phyloP scores from a whole-genome alignment of 257 asterid genomes.

The Avicennia marina region DNA sequence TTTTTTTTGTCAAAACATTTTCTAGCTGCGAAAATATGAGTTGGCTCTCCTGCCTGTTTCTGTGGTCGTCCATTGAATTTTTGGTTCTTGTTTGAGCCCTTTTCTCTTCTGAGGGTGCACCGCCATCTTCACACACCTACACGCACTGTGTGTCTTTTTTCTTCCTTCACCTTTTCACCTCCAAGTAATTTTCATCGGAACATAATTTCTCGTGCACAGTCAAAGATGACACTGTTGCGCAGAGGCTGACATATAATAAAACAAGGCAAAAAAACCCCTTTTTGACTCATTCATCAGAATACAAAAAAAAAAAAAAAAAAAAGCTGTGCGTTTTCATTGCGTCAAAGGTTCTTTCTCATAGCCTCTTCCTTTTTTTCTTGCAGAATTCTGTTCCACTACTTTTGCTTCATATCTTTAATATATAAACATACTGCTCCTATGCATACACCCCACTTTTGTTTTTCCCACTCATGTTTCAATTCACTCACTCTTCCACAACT shows the following conservation, averaged over 20 bases:
- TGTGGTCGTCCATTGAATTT: conserved; percentile 10
- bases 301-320: too few species aligned
- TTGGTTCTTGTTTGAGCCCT: not conserved
- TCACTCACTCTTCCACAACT: not conserved
- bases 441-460: conserved; percentile 12
- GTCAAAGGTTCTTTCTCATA: conserved; percentile 26
- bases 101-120: not conserved
- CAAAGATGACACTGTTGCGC: conserved; percentile 25
- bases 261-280: conserved; percentile 20
- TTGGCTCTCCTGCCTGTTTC: too few species aligned
- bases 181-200: not conserved
- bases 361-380: conserved; percentile 11
- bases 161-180: not conserved
- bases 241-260: conserved; percentile 26
- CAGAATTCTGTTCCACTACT: conserved; percentile 13
- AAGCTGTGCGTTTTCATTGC: conserved; percentile 22
- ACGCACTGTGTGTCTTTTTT: not conserved
- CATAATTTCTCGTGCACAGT: conserved; percentile 21
- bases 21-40: too few species aligned
- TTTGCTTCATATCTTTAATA: conserved; percentile 24
- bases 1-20: too few species aligned
- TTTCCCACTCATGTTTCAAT: not conserved
- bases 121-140: conserved; percentile 10
- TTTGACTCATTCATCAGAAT: conserved; percentile 39
- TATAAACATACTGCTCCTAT: too few species aligned